These are phyloP conservation scores for Nicotiana benthamiana DNA, from an alignment of 257 asterid genomes.

Conservation along the genomic window DNA sequence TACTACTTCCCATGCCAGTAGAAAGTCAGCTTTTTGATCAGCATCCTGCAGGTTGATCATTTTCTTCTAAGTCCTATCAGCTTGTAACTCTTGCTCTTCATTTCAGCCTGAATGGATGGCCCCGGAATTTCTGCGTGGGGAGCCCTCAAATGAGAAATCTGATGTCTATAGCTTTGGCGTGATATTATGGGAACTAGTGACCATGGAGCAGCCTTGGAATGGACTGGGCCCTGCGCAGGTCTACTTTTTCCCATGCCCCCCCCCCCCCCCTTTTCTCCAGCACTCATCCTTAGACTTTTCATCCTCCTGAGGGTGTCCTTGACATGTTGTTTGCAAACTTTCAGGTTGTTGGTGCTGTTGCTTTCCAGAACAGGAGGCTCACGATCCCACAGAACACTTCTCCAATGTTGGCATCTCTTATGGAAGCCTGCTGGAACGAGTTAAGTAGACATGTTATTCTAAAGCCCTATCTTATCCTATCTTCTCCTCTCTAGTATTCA, in stretches of 20 bases:
- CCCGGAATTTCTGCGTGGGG: constrained; percentile 96
- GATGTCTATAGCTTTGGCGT: constrained; percentile 93
- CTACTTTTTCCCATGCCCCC: background rate
- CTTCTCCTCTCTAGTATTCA: background rate
- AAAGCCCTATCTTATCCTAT: background rate
- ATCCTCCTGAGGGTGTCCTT: background rate
- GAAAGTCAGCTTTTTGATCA: constrained; percentile 3
- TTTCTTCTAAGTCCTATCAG: constrained; percentile 13
- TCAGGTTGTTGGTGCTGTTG: constrained; percentile 98
- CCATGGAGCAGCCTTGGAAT: constrained; percentile 93
- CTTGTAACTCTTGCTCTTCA: constrained; percentile 28
- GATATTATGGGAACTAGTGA: constrained; percentile 87
- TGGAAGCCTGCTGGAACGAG: constrained; percentile 98
- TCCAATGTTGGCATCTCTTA: constrained; percentile 59
- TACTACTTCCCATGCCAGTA: background rate
- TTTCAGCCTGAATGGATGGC: constrained; percentile 99
- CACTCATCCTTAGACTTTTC: background rate
- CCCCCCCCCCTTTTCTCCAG: background rate
- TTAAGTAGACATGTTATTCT: constrained; percentile 32
- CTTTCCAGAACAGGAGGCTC: constrained; percentile 89
- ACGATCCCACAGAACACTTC: constrained; percentile 60
- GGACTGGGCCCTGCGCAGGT: constrained; percentile 98
- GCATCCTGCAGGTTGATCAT: constrained; percentile 21
- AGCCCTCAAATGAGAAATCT: constrained; percentile 93
- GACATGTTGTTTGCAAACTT: background rate